Evolutionary conservation across 116 monocot species (phyloP), one percentile per base, ranked within the genome.

Genomic region (Phalaenopsis hybrid): DNA sequence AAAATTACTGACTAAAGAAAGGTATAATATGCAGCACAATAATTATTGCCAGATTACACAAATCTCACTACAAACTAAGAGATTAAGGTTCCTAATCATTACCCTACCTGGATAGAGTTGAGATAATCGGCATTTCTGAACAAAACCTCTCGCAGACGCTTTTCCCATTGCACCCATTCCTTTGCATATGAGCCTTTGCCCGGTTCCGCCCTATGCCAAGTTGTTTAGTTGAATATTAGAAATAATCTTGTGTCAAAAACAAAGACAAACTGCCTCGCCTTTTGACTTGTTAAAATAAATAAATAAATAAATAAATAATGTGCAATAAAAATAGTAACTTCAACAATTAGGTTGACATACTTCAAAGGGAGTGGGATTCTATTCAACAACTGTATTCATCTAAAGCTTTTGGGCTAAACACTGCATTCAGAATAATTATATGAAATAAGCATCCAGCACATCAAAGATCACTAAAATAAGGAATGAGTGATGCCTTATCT

Each of bases 141-240:
- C 48, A 99, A 59, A 48, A 89, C 79, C 55, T 88, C 87, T 33
- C 95, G 81, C 76, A 99, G 51, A 31, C 88, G 87, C 61, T 91
- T 95, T 81, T 99, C 99, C 99, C 99, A 99, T 49, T 80, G 84
- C 73, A 83, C 69, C 99, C 99, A 99, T 72, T 99, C 91, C 84
- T 84, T 95, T 37, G 88, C 93, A 91, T 99, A 95, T 77, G 93
- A 81, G n/a, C 99, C 99, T 83, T 95, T 99, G 9, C 84, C 86
- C 34, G 99, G 94, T 84, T 95, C 95, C 82, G 79, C 61, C 90
- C 95, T 99, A 81, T 34, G 37, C 31, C 51, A 77, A 18, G 28
- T 50, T 8, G 48, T 23, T 25, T 76, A 52, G 23, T 41, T 58
- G 23, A 33, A 82, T 76, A 46, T 57, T 18, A 80, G 28, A 34